Evolutionary conservation across 192 early-diverging fungal genomes (phyloP).

Genomic region (Podila horticola): DNA sequence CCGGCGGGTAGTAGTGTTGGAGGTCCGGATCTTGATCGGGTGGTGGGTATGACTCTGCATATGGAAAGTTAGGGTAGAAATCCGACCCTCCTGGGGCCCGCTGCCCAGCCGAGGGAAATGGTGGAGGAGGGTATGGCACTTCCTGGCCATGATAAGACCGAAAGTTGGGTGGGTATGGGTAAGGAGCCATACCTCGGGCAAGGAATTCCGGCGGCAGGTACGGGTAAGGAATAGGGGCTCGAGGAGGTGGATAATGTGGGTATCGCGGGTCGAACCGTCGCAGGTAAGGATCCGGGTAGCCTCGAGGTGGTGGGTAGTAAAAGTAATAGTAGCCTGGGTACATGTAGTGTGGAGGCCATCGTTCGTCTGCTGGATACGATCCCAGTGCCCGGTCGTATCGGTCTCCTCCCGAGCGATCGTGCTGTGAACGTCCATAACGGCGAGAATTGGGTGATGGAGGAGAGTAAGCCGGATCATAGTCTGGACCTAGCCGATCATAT

Average conservation of each 20-base stretch:
- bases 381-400: neutral
- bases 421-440: neutral
- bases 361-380: neutral
- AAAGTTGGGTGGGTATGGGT: neutral
- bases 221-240: neutral
- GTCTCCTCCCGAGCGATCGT: neutral
- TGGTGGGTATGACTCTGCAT: no score
- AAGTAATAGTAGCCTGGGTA: neutral
- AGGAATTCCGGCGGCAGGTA: neutral
- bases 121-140: neutral
- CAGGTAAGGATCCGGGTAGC: neutral
- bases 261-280: neutral
- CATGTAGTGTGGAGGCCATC: neutral
- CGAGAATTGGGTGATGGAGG: neutral
- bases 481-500: neutral
- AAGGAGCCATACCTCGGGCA: neutral
- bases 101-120: neutral
- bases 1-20: no score
- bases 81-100: neutral
- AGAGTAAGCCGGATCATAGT: neutral
- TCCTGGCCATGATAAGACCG: neutral
- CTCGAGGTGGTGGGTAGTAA: slow-evolving; percentile 1
- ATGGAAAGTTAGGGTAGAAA: no score
- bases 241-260: neutral
- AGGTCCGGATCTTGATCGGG: no score